Evolutionary conservation across 306 rosid species (phyloP).

Genomic region (Corylus avellana): DNA sequence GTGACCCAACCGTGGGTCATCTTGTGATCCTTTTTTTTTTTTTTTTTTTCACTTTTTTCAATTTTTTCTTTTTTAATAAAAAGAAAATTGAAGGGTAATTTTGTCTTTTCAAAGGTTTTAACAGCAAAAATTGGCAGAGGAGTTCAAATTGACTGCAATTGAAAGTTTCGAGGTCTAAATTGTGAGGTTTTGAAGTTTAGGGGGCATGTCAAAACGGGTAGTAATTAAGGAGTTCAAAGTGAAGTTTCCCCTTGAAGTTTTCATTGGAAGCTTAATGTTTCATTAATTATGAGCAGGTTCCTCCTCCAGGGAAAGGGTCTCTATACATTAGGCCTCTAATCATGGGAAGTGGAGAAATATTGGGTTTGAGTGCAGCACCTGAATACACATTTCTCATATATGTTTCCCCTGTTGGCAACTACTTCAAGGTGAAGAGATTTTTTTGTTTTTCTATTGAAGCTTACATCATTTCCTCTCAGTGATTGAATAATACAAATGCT

Average conservation of each 20-base stretch:
- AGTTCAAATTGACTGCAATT: too few species aligned
- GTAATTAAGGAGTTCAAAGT: too few species aligned
- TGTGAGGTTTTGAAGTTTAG: too few species aligned
- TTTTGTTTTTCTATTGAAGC: not conserved
- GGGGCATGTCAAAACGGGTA: too few species aligned
- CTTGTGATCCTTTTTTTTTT: too few species aligned
- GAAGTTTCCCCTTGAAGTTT: not conserved
- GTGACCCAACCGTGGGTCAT: too few species aligned
- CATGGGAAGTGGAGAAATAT: slow-evolving; percentile 75
- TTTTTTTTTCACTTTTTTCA: too few species aligned
- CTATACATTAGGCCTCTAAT: slow-evolving; percentile 84
- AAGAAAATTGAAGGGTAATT: too few species aligned
- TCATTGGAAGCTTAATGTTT: not conserved
- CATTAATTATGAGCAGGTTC: slow-evolving; percentile 52
- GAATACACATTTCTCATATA: slow-evolving; percentile 75
- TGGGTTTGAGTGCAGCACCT: slow-evolving; percentile 81
- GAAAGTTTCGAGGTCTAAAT: too few species aligned
- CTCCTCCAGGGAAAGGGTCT: slow-evolving; percentile 82
- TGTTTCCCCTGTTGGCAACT: slow-evolving; percentile 92
- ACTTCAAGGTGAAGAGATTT: slow-evolving; percentile 57
- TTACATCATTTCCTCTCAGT: not conserved
- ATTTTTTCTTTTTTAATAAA: too few species aligned
- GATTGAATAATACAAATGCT: not conserved
- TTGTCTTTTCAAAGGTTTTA: too few species aligned
- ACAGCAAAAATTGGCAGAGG: too few species aligned